Evolutionary conservation across 106 monocot species (phyloP), one percentile per base, ranked within the genome.

Genomic region (Xerophyta viscosa): DNA sequence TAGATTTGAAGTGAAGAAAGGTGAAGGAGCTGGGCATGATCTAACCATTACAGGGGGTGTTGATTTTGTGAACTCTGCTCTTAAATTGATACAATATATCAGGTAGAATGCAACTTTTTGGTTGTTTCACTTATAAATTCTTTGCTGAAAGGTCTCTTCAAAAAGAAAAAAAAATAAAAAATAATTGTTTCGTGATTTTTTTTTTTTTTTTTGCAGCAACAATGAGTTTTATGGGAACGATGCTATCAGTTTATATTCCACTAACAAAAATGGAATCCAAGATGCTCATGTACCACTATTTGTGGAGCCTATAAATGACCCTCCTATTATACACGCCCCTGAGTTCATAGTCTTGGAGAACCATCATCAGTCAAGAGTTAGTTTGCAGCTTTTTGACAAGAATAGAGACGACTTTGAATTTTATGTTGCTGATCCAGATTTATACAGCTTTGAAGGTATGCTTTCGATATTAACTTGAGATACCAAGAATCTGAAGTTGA

Each of bases 161-260:
- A n/a, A n/a, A n/a, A n/a, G n/a, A n/a, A n/a, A n/a, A n/a, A n/a
- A n/a, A n/a, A n/a, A n/a, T n/a, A n/a, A n/a, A n/a, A n/a, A n/a
- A n/a, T n/a, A n/a, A n/a, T n/a, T n/a, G n/a, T n/a, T n/a, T n/a
- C n/a, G n/a, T n/a, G n/a, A n/a, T n/a, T n/a, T n/a, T n/a, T n/a
- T n/a, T n/a, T n/a, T n/a, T 14, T 47, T 63, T 20, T 15, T 63
- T 1, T 50, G 67, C 83, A 92, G 92, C 26, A 77, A 83, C 44
- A 84, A 94, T 24, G 67, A 94, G 45, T 88, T 88, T 25, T 84
- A 78, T 29, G 88, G 88, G 67, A 65, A 78, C 46, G 93, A 94
- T 68, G 60, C 68, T 29, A 72, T 88, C 50, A 67, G 33, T 61
- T 68, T 94, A 27, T 67, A 69, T 75, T 71, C 88, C 4, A 68